A percentile compares a stretch with the other conserved stretches of the same genome.
Evolutionary conservation across 495 filamentous ascomycete genomes (phyloP).

Genomic region (Aspergillus carlsbadensis): DNA sequence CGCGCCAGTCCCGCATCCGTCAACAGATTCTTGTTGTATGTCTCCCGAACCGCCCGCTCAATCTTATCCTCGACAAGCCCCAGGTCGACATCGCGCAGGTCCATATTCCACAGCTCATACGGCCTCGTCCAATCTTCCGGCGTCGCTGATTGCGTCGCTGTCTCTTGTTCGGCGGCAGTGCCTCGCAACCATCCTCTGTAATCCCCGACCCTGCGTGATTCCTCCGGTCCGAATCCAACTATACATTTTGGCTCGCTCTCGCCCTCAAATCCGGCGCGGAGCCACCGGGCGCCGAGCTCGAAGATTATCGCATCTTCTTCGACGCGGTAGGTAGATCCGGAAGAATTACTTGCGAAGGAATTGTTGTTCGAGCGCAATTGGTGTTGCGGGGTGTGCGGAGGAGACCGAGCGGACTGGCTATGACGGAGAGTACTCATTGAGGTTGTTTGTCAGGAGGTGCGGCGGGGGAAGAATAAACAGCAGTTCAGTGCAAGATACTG

Average conservation of each 20-base stretch:
- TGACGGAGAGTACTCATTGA: conserved; percentile 32
- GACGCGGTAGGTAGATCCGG: conserved; percentile 66
- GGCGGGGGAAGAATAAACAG: too few relatives aligned
- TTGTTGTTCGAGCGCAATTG: conserved; percentile 38
- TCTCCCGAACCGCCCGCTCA: conserved; percentile 77
- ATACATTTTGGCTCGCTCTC: conserved; percentile 71
- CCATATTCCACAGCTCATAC: conserved; percentile 79
- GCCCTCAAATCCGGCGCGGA: conserved; percentile 83
- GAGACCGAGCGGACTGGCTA: conserved; percentile 29
- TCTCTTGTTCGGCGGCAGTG: conserved; percentile 20
- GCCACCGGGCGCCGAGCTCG: conserved; percentile 75
- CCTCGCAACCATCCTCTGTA: conserved; percentile 65
- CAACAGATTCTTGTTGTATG: conserved; percentile 82
- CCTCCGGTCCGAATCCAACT: conserved; percentile 67
- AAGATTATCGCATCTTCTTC: conserved; percentile 84
- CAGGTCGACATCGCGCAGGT: conserved; percentile 69
- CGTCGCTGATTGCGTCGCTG: conserved; percentile 30
- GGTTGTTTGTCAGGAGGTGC: not conserved
- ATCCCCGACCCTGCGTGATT: conserved; percentile 78
- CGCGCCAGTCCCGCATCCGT: conserved; percentile 71
- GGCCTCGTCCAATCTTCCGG: conserved; percentile 65
- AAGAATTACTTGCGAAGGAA: conserved; percentile 64
- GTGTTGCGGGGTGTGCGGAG: conserved; percentile 40
- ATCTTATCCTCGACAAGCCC: conserved; percentile 84
- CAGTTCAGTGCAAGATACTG: too few relatives aligned